Conservation (phyloP, 2,329 filamentous ascomycete genomes). For the Trichoderma endophyticum region DNA sequence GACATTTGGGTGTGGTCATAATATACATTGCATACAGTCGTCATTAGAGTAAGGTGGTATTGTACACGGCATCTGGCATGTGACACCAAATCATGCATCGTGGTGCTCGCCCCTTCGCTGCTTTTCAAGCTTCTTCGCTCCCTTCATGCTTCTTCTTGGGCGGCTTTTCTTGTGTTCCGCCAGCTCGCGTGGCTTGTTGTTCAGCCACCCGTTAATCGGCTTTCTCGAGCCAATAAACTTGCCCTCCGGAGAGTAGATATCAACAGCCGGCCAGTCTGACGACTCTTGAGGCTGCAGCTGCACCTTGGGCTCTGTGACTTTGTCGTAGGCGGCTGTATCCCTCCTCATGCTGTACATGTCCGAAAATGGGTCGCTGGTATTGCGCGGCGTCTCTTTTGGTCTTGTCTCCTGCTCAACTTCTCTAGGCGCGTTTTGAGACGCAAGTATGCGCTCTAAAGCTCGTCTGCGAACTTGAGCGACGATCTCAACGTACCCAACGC, state of each 20-base stretch:
- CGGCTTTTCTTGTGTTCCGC: constrained; percentile 50
- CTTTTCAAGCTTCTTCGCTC: constrained; percentile 44
- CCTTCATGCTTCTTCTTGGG: constrained; percentile 69
- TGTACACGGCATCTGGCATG: not conserved
- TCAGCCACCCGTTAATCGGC: constrained; percentile 69
- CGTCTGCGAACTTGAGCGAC: constrained; percentile 72
- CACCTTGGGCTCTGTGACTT: not conserved
- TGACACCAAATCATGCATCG: constrained; percentile 10
- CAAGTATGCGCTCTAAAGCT: constrained; percentile 31
- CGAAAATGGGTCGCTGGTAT: constrained; percentile 25
- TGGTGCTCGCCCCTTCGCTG: constrained; percentile 27
- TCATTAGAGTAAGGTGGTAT: constrained; percentile 3
- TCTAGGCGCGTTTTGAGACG: constrained; percentile 23
- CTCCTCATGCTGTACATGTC: constrained; percentile 29
- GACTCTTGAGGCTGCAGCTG: constrained; percentile 24
- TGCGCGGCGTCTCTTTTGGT: not conserved
- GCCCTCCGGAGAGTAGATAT: constrained; percentile 84
- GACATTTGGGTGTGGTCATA: not conserved
- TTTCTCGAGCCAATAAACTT: constrained; percentile 65
- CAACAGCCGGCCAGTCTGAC: constrained; percentile 64
- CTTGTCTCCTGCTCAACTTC: constrained; percentile 18
- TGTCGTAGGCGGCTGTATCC: constrained; percentile 16
- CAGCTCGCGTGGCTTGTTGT: constrained; percentile 55
- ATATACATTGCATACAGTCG: not conserved
- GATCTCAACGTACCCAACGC: constrained; percentile 90